A percentile compares a stretch with the other conserved stretches of the same genome.
Evolutionary conservation across 768 basidiomycete species (phyloP).

Genomic region (Suillus cothurnatus): DNA sequence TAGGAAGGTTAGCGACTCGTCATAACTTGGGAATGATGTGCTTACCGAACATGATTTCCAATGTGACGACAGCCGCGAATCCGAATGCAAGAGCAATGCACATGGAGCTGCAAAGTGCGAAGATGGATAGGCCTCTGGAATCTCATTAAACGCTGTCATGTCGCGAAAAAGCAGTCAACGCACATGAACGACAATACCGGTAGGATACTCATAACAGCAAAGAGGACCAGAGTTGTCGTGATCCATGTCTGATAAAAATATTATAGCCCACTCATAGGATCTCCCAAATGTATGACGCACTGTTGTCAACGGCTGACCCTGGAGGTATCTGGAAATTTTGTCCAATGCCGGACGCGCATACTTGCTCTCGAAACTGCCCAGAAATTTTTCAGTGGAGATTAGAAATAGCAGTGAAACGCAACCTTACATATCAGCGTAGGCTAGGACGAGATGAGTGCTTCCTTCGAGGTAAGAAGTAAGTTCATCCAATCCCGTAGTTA

Average conservation of each 20-base stretch:
- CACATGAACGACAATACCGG: constrained; percentile 43
- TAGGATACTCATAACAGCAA: constrained; percentile 38
- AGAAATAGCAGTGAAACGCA: background rate
- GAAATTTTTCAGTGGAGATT: background rate
- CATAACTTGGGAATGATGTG: background rate
- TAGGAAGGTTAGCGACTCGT: constrained; percentile 5
- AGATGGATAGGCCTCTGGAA: constrained; percentile 34
- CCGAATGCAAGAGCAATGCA: constrained; percentile 40
- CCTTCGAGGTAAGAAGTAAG: constrained; percentile 31
- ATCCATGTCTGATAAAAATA: constrained; percentile 40
- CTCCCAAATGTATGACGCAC: constrained; percentile 13
- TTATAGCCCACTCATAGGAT: constrained; percentile 11
- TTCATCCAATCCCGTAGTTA: constrained; percentile 17
- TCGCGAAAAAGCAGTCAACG: constrained; percentile 17
- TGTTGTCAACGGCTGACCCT: constrained; percentile 28
- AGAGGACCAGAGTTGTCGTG: constrained; percentile 26
- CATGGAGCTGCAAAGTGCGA: constrained; percentile 37
- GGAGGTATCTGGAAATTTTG: constrained; percentile 20
- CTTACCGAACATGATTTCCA: constrained; percentile 35
- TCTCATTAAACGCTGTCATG: constrained; percentile 14
- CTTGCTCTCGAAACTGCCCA: constrained; percentile 42
- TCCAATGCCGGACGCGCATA: constrained; percentile 45
- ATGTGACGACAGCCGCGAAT: constrained; percentile 32
- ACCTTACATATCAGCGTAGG: constrained; percentile 33
- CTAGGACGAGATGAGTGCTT: constrained; percentile 28